Conservation (phyloP, 192 early-diverging fungal genomes). For the Linnemannia exigua region DNA sequence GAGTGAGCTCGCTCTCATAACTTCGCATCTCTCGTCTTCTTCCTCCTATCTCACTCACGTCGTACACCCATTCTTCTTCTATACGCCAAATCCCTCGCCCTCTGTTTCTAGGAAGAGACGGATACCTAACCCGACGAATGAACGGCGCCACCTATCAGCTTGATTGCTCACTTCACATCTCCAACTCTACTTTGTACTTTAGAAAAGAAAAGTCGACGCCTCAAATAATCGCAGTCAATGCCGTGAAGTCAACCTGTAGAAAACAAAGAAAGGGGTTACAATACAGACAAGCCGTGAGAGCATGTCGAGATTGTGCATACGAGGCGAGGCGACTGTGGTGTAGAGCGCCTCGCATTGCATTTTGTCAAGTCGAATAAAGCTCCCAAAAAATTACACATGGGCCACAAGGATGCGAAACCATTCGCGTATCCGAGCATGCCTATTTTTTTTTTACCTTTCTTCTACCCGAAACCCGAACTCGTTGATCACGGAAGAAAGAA, state of each 20-base stretch:
- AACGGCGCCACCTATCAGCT: too few relatives aligned
- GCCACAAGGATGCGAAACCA: background rate
- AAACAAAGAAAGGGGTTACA: background rate
- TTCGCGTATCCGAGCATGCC: background rate
- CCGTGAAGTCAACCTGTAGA: background rate
- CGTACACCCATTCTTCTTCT: background rate
- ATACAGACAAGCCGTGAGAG: background rate
- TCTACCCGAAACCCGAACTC: background rate
- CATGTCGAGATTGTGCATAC: background rate
- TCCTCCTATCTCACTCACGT: background rate
- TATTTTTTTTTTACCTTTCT: background rate
- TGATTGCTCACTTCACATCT: too few relatives aligned
- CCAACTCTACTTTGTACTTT: background rate
- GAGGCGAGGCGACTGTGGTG: background rate
- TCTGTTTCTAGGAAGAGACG: too few relatives aligned
- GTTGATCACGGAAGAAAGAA: background rate
- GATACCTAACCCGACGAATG: too few relatives aligned
- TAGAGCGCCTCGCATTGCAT: too few relatives aligned
- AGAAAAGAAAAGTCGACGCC: background rate
- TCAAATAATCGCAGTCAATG: background rate
- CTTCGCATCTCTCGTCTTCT: background rate
- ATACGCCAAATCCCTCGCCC: too few relatives aligned
- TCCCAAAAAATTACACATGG: background rate
- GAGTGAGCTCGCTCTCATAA: background rate
- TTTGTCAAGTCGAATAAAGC: too few relatives aligned